Evolutionary conservation across 164 flowering plant genomes (phyloP), one percentile per base, ranked within the genome.

Genomic region (Tetrastigma voinierianum): DNA sequence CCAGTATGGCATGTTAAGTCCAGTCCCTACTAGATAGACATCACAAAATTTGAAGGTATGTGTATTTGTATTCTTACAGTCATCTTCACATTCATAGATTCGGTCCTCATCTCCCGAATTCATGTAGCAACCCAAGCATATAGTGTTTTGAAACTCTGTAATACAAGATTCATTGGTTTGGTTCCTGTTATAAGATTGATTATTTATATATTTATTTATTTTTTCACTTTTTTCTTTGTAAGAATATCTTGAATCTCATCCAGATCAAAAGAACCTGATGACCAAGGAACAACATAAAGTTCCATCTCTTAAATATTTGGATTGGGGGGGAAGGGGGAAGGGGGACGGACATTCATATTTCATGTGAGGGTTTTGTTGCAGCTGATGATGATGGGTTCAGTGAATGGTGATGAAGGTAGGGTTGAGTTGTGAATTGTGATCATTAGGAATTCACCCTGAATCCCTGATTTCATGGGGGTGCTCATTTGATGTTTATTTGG

Each of bases 41-140:
- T 10, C 19, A 2, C 48, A n/a, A 48, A 40, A 19, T 17, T 69
- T 69, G 48, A 44, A 51, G 64, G 45, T 46, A 51, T 65, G 44
- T 53, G 64, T 43, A 54, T 54, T 44, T 67, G 49, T 49, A 54
- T 56, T n/a, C 46, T 4, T 32, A 32, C 40, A 32, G 40, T 46
- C 46, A 67, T 45, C 4, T n/a, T 16, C 23, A 21, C 45, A 19
- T 32, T 57, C 21, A 57, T 67, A 18, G 57, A 49, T 15, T 49
- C n/a, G 58, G 4, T 48, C 32, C 32, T 46, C 46, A 43, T 19
- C 15, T 24, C 49, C 59, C 4, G 14, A 55, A 15, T 55, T 55
- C 3, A 20, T 21, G 58, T 21, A 21, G 58, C 21, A 11, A 55
- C 9, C 10, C 58, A 13, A 10, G 10, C 32, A 55, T 32, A 32